phyloP scores from a whole-genome alignment of 2,329 filamentous ascomycete species.

The Microsporum audouinii region DNA sequence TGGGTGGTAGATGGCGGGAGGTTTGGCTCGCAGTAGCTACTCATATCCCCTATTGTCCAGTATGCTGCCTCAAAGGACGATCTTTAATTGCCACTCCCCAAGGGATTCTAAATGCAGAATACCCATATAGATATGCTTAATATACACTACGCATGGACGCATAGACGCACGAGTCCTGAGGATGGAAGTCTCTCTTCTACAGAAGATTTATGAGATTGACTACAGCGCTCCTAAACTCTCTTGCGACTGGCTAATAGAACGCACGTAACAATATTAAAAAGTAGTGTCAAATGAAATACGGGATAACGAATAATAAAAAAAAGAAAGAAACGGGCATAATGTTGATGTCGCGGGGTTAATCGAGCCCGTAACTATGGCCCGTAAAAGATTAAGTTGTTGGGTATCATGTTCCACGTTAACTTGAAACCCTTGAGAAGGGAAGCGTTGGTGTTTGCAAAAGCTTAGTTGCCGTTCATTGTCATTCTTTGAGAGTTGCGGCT shows the following conservation, averaged over 20 bases:
- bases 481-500: slow-evolving; percentile 95
- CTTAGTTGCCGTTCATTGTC: slow-evolving; percentile 97
- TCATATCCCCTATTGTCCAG: too few species aligned
- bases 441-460: slow-evolving; percentile 2
- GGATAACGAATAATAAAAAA: background rate
- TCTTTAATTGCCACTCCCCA: too few species aligned
- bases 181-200: background rate
- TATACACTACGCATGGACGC: background rate
- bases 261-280: slow-evolving; percentile 2
- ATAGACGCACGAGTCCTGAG: background rate
- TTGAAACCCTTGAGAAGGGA: background rate
- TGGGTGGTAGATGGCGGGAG: slow-evolving; percentile 38
- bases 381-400: slow-evolving; percentile 1
- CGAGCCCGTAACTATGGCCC: background rate
- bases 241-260: background rate
- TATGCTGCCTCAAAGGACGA: too few species aligned
- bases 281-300: slow-evolving; percentile 1
- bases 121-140: background rate
- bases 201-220: background rate
- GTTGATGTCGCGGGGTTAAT: background rate
- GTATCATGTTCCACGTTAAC: slow-evolving; percentile 4
- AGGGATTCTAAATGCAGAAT: background rate
- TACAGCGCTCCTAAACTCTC: background rate
- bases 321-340: background rate
- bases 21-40: slow-evolving; percentile 18